These are phyloP conservation scores for Cutaneotrichosporon dermatis DNA, from an alignment of 1,284 basidiomycete species.

Conservation along the genomic window DNA sequence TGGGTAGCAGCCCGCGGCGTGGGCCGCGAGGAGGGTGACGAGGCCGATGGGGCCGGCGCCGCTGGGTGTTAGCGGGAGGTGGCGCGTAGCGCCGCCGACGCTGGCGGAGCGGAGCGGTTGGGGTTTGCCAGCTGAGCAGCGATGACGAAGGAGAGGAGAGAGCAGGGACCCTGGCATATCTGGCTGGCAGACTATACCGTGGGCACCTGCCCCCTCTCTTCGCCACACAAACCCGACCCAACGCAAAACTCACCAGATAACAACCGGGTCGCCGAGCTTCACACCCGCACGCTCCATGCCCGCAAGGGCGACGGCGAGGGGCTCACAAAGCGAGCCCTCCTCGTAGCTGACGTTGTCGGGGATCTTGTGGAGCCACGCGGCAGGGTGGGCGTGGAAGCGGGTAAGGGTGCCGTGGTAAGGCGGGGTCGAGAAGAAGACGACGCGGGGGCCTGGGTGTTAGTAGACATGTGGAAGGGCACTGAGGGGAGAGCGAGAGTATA, in stretches of 20 bases:
- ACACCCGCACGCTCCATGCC: constrained; percentile 54
- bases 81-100: no score
- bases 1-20: constrained; percentile 54
- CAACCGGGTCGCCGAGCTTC: constrained; percentile 51
- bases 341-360: constrained; percentile 52
- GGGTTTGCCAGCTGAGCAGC: no score
- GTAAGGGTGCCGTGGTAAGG: constrained; percentile 53
- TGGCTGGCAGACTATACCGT: no score
- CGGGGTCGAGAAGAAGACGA: constrained; percentile 53
- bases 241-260: constrained; percentile 47
- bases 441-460: constrained; percentile 41
- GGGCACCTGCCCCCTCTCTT: no score
- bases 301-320: constrained; percentile 54
- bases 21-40: constrained; percentile 53
- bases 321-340: constrained; percentile 55
- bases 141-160: no score
- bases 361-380: constrained; percentile 55
- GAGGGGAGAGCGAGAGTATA: no score
- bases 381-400: constrained; percentile 55
- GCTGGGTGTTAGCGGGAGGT: constrained; percentile 15
- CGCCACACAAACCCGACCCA: no score
- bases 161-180: no score
- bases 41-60: constrained; percentile 56
- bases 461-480: neutral
- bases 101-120: no score